Base-by-base conservation (phyloP, 495 filamentous ascomycete species). In the Xanthoparmelia taractica region DNA sequence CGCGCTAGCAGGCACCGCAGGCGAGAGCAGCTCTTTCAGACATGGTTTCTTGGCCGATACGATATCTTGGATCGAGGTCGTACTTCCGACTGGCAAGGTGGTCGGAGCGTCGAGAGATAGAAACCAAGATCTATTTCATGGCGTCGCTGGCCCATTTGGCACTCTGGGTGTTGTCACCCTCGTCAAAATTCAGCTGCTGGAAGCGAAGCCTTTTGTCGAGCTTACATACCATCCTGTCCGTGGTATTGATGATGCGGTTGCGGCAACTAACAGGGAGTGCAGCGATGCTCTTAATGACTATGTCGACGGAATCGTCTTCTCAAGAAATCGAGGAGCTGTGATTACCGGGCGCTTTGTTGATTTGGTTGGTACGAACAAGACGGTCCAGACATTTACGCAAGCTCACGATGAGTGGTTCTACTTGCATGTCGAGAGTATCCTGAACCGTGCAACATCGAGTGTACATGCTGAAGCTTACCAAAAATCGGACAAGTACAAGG, bases 341-440 rank as follows among this genome's bases (percentile, higher is more conserved):
- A 74, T 79, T 34, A 76, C 74, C 4, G 80, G 82, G 25, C 69
- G 73, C 13, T 66, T 82, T 57, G 72, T 71, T 25, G 70, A 80
- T 20, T 54, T 63, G 61, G 3, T 61, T 57, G 3, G 55, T 67
- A 4, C 45, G 56, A 23, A 41, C 43, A 7, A 34, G 62, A 1
- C 63, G 52, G 20, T 48, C 73, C 11, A 73, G 74, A 58, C 66
- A 61, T 2, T 84, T 85, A 70, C 77, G 74, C 66, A 66, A 67
- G 1, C 58, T 77, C 0, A 68, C 47, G 83, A 86, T 64, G 78
- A 81, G 13, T 86, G 83, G 83, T 85, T 79, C 69, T 84, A 84
- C 43, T 60, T 83, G 5, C 81, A 84, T 63, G 80, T 73, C 17
- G 37, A 69, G 23, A 47, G 66, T 20, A 48, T 71, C 40, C 25